phyloP scores from a whole-genome alignment of 805 yeast genomes.

The Candida khao-thaluensis region DNA sequence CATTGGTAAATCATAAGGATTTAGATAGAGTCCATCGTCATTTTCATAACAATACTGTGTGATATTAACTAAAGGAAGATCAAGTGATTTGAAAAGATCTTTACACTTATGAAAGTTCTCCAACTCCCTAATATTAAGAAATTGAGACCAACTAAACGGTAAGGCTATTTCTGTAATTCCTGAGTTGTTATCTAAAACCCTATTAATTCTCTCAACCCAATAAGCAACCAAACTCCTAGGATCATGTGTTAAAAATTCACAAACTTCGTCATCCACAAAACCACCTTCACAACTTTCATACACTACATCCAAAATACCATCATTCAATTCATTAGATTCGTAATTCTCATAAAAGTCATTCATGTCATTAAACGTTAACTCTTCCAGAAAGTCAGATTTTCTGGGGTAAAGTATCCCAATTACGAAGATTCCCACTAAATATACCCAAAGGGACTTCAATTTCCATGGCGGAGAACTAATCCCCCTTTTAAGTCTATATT shows the following conservation, averaged over 20 bases:
- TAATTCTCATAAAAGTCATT: not conserved
- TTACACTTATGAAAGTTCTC: not conserved
- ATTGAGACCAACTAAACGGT: conserved; percentile 7
- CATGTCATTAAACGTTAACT: not conserved
- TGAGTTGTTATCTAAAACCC: not conserved
- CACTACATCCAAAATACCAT: not conserved
- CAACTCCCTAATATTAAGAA: not conserved
- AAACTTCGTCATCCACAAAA: not conserved
- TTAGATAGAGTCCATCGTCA: not conserved
- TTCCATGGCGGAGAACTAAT: no score
- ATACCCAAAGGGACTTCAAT: no score
- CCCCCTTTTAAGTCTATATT: no score
- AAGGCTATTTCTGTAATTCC: not conserved
- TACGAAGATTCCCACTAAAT: no score
- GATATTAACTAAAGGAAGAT: not conserved
- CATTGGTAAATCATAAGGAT: conserved; percentile 1
- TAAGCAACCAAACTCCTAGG: not conserved
- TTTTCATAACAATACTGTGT: not conserved
- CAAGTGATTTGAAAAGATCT: not conserved
- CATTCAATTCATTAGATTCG: not conserved
- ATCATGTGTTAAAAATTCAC: not conserved
- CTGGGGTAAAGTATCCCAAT: no score
- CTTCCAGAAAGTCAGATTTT: not conserved
- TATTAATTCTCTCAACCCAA: conserved; percentile 1
- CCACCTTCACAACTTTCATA: not conserved